These are phyloP conservation scores for Tolypocladium endophyticum DNA, from an alignment of 2,329 filamentous ascomycete species.

Conservation along the genomic window DNA sequence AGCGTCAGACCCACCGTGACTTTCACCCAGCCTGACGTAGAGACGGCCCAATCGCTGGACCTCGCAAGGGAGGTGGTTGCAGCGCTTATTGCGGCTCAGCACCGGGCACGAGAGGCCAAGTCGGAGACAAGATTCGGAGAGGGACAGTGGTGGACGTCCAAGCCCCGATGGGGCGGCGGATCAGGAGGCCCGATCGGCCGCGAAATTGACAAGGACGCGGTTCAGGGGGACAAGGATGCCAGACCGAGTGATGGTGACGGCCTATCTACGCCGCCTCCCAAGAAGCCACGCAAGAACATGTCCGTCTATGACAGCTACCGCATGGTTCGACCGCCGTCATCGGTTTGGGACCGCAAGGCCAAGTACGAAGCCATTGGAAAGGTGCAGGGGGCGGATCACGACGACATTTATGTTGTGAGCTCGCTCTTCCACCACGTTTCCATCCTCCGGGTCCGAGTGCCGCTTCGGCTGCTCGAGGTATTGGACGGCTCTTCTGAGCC, in stretches of 20 bases:
- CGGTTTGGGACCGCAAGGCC: constrained; percentile 50
- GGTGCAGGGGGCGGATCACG: constrained; percentile 32
- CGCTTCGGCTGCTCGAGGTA: constrained; percentile 38
- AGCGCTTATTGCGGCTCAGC: constrained; percentile 52
- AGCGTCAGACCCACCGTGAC: constrained; percentile 44
- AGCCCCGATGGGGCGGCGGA: constrained; percentile 53
- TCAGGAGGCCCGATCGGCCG: constrained; percentile 51
- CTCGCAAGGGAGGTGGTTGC: constrained; percentile 51
- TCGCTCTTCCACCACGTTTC: constrained; percentile 52
- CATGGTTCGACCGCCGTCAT: constrained; percentile 46
- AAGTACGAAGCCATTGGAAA: constrained; percentile 48
- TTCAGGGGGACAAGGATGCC: constrained; percentile 36
- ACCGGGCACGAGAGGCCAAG: constrained; percentile 47
- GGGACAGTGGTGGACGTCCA: constrained; percentile 50
- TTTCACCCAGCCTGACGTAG: constrained; percentile 33
- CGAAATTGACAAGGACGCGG: constrained; percentile 40
- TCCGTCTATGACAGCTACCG: constrained; percentile 54
- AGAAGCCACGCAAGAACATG: constrained; percentile 43
- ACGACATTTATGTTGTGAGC: constrained; percentile 53
- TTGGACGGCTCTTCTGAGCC: constrained; percentile 34
- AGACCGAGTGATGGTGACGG: constrained; percentile 15
- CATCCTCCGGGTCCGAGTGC: constrained; percentile 48
- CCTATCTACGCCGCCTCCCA: constrained; percentile 17
- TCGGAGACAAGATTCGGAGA: constrained; percentile 46
- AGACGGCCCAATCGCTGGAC: constrained; percentile 50